A percentile compares a stretch with the other conserved stretches of the same genome.
Evolutionary conservation across 495 filamentous ascomycete species (phyloP).

Genomic region (Aspergillus indologenus): DNA sequence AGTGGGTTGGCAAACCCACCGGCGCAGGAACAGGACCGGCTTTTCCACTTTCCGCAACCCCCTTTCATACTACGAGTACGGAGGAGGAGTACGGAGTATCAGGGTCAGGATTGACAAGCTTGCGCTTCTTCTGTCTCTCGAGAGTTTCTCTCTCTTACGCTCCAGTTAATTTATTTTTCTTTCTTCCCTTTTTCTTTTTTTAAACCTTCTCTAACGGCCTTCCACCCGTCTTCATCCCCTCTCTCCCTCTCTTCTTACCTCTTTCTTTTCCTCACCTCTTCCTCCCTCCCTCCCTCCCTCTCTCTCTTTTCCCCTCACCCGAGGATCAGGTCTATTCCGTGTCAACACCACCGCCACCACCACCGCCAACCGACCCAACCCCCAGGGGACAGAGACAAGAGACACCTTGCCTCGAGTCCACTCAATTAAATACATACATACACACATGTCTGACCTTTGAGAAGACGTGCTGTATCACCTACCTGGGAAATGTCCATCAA

Average conservation of each 20-base stretch:
- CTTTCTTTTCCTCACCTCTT: conserved; percentile 13
- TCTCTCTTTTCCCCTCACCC: conserved; percentile 9
- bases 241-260: conserved; percentile 12
- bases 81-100: too few species aligned
- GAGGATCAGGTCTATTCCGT: conserved; percentile 3
- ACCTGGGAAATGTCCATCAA: conserved; percentile 21
- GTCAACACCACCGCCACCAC: conserved; percentile 5
- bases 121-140: too few species aligned
- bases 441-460: neutral
- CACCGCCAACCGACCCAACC: neutral
- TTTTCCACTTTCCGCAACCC: conserved; percentile 12
- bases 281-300: conserved; percentile 14
- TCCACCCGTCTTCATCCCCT: conserved; percentile 6
- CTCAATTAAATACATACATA: neutral
- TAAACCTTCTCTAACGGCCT: conserved; percentile 7
- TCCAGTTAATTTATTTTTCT: neutral
- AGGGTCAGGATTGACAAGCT: conserved; percentile 26
- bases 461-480: conserved; percentile 13
- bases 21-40: conserved; percentile 22
- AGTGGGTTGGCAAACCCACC: conserved; percentile 1
- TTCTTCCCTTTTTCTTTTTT: conserved; percentile 6
- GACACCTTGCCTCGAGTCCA: conserved; percentile 11
- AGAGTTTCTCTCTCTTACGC: neutral
- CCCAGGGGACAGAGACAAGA: neutral
- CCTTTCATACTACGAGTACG: conserved; percentile 18